Base-by-base conservation (phyloP, 2,329 filamentous ascomycete species). In the Cyphellophora europaea region DNA sequence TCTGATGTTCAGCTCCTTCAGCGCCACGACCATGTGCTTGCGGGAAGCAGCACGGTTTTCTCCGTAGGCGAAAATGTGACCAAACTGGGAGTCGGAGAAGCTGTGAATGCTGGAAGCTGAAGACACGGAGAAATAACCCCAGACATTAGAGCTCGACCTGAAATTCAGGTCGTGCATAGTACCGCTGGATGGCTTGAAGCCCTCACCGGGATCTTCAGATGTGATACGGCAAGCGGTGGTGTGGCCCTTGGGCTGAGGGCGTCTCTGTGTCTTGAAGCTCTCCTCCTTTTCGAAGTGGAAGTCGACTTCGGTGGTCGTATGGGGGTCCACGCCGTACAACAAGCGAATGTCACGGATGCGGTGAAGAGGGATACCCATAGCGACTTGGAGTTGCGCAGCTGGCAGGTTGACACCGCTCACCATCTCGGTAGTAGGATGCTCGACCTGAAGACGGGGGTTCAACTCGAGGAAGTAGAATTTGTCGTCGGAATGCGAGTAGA, bases 141-240 rank as follows among this genome's bases (percentile, higher is more conserved):
- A 98, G 37, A 96, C 91, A 51, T 98, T 98, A 45, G 91, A 96
- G 60, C 87, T 94, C 69, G 83, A 93, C 57, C 91, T 78, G 77
- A 98, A 98, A 72, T 98, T 98, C 55, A 98, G 71, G 57, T 98
- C 91, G 68, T 96, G 91, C 77, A 98, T 93, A 35, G 89, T 93
- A 77, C 91, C 91, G 54, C 89, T 93, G 30, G 91, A 98, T 39
- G 91, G 91, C 75, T 98, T 98, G 78, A 98, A 98, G 35, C 91
- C 91, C 71, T 98, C 91, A 53, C 93, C 91, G 6, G 91, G 91
- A 59, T 98, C 91, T 62, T 98, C 91, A 0, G 91, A 98, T 16
- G 91, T 98, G 65, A 98, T 98, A 76, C 91, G 86, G 67, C 91
- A 98, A 43, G 91, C 91, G 16, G 93, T 98, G 51, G 85, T 93